Base-by-base conservation (phyloP, 2,329 filamentous ascomycete genomes). In the Sclerotinia spermophila region DNA sequence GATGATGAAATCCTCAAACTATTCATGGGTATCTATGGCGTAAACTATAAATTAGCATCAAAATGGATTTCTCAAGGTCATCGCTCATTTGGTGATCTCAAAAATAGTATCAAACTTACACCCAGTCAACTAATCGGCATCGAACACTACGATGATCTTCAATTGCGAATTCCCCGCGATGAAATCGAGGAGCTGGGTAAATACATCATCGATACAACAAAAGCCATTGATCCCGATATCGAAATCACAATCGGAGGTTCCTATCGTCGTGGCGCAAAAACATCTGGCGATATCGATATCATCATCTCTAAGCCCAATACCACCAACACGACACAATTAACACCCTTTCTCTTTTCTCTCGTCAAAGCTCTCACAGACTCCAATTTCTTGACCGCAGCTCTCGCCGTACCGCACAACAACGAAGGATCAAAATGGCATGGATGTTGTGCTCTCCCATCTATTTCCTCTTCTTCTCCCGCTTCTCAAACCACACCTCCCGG, bases 391-490 rank as follows among this genome's bases (percentile, higher is more conserved):
- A 90, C 91, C 66, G 89, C 85, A 2, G 85, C 86, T 1, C 85
- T 97, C 13, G 90, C 92, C 0, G 85, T 86, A 10, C 82, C 85
- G 42, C 78, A 80, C 42, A 67, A 74, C 15, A 73, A 75, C 40
- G 80, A 80, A 13, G 90, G 91, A 0, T 91, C 89, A 35, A 96
- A 96, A 81, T 97, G 93, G 93, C 92, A 96, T 74, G 94, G 95
- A 5, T 94, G 92, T 67, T 96, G 91, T 53, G 87, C 89, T 17
- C 82, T 97, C 0, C 91, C 92, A 13, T 0, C 79, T 40, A 70
- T 72, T 75, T n/a, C 79, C 81, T 66, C 78, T 77, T 5, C 27
- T 0, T 17, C 82, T 83, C 0, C n/a, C 15, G 11, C 27, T 4
- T n/a, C n/a, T 15, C 24, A 21, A 79, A 4, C 1, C 86, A 75